Base-by-base conservation (phyloP, 257 asterid genomes). In the Nicotiana noctiflora region DNA sequence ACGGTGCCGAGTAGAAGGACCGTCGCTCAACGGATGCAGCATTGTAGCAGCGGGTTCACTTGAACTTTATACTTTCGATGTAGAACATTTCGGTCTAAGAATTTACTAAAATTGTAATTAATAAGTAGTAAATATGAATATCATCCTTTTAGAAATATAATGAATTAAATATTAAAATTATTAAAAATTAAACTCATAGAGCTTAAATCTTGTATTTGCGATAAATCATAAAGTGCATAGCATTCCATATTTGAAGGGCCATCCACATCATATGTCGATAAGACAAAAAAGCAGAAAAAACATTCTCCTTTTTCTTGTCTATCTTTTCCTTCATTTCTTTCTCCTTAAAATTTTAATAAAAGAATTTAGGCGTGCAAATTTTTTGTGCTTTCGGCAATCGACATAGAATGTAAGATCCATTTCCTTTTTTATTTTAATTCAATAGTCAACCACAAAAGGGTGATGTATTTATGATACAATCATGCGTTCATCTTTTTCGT, bases 391-490 rank as follows among this genome's bases (percentile, higher is more conserved):
- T 72, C 78, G 78, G 78, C 78, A 46, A 46, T 49, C 8, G 60
- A 23, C 61, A 52, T 70, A 68, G 56, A 40, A 14, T 46, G 15
- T 46, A 15, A 23, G 23, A 72, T 13, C 8, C 6, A 46, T 72
- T 12, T 44, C 15, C 15, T 49, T 23, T n/a, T 44, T 12, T 4
- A n/a, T 70, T 21, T 19, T 0, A 70, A 70, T 21, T 72, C 9
- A 72, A 2, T 13, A 61, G 78, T 72, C 78, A 72, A 49, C 78
- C 44, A 18, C 78, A 46, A 25, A 49, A 46, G 40, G 60, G 78
- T 14, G 61, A 72, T 72, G 61, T 72, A 72, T 72, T 72, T 72
- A 72, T 72, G 78, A 72, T 46, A 46, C 78, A 72, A 72, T 72
- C 15, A 46, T 72, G 61, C 8, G 23, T 46, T 72, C 78, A 23